Evolutionary conservation across 768 basidiomycete species (phyloP).

Genomic region (Agaricus subrufescens): DNA sequence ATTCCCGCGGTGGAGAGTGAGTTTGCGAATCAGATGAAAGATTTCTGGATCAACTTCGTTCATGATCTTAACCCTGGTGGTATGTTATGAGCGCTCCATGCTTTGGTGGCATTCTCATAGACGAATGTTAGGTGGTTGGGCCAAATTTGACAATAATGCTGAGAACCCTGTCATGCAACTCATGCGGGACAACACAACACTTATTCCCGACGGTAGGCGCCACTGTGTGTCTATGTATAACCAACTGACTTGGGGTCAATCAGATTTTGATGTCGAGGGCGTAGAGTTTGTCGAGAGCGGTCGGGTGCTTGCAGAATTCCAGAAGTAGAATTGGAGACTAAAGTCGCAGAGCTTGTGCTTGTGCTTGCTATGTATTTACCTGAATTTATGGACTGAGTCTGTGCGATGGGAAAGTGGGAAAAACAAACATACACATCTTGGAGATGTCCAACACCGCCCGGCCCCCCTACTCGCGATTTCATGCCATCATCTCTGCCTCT

Average conservation of each 20-base stretch:
- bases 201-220: conserved; percentile 45
- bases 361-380: too few relatives aligned
- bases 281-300: conserved; percentile 37
- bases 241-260: not conserved
- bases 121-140: conserved; percentile 35
- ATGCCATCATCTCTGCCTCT: conserved; percentile 28
- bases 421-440: too few relatives aligned
- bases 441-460: not conserved
- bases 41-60: conserved; percentile 55
- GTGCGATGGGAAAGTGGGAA: too few relatives aligned
- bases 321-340: conserved; percentile 29
- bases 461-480: conserved; percentile 22
- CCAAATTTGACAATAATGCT: conserved; percentile 31
- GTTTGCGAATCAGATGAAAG: conserved; percentile 43
- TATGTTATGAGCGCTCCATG: conserved; percentile 20
- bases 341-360: not conserved
- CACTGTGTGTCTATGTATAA: not conserved
- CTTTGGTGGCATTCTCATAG: not conserved
- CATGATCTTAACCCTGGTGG: conserved; percentile 52
- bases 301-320: conserved; percentile 37
- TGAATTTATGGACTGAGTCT: too few relatives aligned
- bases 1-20: conserved; percentile 32
- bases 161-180: conserved; percentile 40
- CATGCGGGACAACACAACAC: conserved; percentile 46
- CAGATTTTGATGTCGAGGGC: conserved; percentile 39